Percentiles rank a stretch among this genome's conserved stretches.
phyloP scores from a whole-genome alignment of 2,329 filamentous ascomycete genomes.

The Paracamarosporium sp. region DNA sequence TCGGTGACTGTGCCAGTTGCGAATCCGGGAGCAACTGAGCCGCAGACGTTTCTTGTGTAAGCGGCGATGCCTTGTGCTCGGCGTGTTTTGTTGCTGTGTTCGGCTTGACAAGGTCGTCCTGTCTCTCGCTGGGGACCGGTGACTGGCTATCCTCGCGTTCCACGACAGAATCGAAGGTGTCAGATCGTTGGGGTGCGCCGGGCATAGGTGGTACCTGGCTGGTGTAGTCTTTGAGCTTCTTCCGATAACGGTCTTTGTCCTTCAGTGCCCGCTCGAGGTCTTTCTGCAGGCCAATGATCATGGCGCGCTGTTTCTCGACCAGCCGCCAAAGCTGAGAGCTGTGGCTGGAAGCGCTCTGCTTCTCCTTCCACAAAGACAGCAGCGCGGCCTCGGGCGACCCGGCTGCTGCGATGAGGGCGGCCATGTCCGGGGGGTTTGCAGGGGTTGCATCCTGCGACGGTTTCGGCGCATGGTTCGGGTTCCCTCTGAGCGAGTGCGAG shows the following conservation, averaged over 20 bases:
- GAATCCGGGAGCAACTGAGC: conserved; percentile 34
- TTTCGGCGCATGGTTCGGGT: conserved; percentile 64
- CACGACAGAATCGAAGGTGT: conserved; percentile 41
- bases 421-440: conserved; percentile 75
- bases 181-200: conserved; percentile 39
- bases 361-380: conserved; percentile 87
- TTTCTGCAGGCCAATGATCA: conserved; percentile 93
- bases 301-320: conserved; percentile 93
- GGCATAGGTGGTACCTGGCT: conserved; percentile 52
- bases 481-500: conserved; percentile 58
- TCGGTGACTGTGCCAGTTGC: conserved; percentile 39
- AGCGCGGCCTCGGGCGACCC: conserved; percentile 91
- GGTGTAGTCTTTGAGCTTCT: conserved; percentile 81
- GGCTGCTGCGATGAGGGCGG: conserved; percentile 78
- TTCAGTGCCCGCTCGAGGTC: conserved; percentile 90
- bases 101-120: conserved; percentile 32
- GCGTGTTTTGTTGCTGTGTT: conserved; percentile 19
- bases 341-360: conserved; percentile 84
- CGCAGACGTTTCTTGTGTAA: conserved; percentile 22
- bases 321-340: conserved; percentile 94
- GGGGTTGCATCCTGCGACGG: conserved; percentile 59
- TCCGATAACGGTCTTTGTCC: conserved; percentile 93
- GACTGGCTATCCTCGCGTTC: conserved; percentile 48
- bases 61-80: conserved; percentile 33
- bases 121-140: conserved; percentile 41